Evolutionary conservation across 208 protist genomes (phyloP).

Genomic region (Zelonia costaricensis): DNA sequence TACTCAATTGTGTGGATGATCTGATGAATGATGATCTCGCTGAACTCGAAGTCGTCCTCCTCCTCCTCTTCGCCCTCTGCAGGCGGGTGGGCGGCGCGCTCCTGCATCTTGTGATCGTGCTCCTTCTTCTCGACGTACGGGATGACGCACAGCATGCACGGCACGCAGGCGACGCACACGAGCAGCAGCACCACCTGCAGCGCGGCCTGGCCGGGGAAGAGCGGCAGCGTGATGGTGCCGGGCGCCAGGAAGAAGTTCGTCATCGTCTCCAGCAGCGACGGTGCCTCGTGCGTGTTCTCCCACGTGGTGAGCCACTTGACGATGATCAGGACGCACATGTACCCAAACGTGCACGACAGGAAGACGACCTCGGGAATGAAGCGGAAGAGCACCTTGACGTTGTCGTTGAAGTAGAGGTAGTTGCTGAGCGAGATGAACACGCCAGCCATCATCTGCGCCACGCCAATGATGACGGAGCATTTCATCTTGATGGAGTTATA

Average conservation of each 20-base stretch:
- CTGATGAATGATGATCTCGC: slow-evolving; percentile 97
- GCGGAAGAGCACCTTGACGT: slow-evolving; percentile 83
- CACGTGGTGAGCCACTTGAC: slow-evolving; percentile 96
- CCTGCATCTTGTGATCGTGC: slow-evolving; percentile 41
- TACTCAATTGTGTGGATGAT: slow-evolving; percentile 99
- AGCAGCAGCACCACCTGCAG: slow-evolving; percentile 88
- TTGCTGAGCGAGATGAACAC: slow-evolving; percentile 93
- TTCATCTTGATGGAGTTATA: slow-evolving; percentile 99
- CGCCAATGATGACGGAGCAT: slow-evolving; percentile 96
- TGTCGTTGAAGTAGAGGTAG: slow-evolving; percentile 89
- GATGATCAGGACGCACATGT: slow-evolving; percentile 97
- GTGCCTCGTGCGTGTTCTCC: slow-evolving; percentile 85
- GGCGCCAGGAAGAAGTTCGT: slow-evolving; percentile 94
- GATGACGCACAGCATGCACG: slow-evolving; percentile 85
- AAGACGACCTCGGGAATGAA: slow-evolving; percentile 98
- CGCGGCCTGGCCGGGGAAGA: slow-evolving; percentile 76
- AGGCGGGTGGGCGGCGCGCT: slow-evolving; percentile 1
- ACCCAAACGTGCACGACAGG: slow-evolving; percentile 94
- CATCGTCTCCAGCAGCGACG: slow-evolving; percentile 91
- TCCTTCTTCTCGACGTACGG: slow-evolving; percentile 94
- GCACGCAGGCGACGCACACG: slow-evolving; percentile 71
- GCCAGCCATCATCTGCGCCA: slow-evolving; percentile 97
- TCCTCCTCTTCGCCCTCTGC: slow-evolving; percentile 38
- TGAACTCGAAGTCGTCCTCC: slow-evolving; percentile 80
- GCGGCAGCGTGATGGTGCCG: slow-evolving; percentile 67